phyloP scores from a whole-genome alignment of 257 asterid species.

The Solanum virginianum region DNA sequence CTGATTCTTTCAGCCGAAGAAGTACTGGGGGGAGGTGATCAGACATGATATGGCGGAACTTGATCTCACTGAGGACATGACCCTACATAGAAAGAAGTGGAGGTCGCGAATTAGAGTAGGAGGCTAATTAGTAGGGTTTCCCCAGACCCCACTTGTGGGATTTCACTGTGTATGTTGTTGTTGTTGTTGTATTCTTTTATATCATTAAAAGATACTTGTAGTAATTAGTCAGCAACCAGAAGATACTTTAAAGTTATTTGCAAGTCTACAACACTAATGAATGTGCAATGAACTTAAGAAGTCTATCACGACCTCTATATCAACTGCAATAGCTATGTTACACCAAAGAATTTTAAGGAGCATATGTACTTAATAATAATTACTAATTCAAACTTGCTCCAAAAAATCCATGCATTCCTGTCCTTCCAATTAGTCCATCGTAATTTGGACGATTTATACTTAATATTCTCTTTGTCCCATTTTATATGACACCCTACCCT shows the following conservation, averaged over 20 bases:
- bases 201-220: background rate
- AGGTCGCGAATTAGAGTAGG: too few species aligned
- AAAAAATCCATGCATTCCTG: background rate
- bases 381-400: background rate
- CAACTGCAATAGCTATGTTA: background rate
- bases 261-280: background rate
- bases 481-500: too few species aligned
- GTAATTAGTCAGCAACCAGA: background rate
- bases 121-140: too few species aligned
- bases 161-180: too few species aligned
- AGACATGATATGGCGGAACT: too few species aligned
- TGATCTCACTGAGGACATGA: too few species aligned
- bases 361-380: background rate
- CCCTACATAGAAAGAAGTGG: too few species aligned
- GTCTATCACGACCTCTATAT: background rate
- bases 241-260: background rate
- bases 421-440: background rate
- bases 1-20: too few species aligned
- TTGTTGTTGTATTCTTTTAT: background rate
- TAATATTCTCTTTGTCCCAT: too few species aligned
- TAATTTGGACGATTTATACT: background rate
- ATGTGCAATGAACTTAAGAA: background rate
- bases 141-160: too few species aligned
- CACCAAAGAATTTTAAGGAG: background rate
- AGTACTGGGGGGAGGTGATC: too few species aligned